phyloP scores from a whole-genome alignment of 306 rosid species.

The Mimosa bimucronata region DNA sequence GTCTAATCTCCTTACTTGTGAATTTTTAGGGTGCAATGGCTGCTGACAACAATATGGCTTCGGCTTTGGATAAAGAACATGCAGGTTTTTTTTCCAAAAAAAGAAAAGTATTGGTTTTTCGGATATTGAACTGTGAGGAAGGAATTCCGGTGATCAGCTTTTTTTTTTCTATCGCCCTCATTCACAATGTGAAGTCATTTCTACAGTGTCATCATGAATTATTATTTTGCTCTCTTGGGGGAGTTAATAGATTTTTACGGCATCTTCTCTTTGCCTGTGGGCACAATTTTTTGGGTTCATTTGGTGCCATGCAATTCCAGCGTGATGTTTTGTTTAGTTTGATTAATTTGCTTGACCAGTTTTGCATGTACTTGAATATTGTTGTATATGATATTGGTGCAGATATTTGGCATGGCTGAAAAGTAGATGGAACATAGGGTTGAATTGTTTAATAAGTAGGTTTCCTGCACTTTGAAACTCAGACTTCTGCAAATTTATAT shows the following conservation, averaged over 20 bases:
- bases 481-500: not conserved
- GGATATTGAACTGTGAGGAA: not conserved
- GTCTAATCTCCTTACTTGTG: not conserved
- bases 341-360: no score
- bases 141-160: not conserved
- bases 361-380: no score
- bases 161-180: not conserved
- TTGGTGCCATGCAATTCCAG: no score
- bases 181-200: not conserved
- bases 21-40: constrained; percentile 65
- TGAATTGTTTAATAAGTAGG: constrained; percentile 93
- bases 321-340: no score
- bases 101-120: not conserved
- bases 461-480: constrained; percentile 11
- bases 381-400: constrained; percentile 28
- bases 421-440: constrained; percentile 98
- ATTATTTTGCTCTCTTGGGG: not conserved
- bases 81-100: constrained; percentile 34
- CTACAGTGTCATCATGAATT: not conserved
- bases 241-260: not conserved
- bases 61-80: constrained; percentile 79
- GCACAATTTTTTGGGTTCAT: no score
- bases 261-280: not conserved
- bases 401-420: constrained; percentile 98
- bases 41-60: constrained; percentile 49